Evolutionary conservation across 2,329 filamentous ascomycete species (phyloP).

Genomic region (Beauveria scarabaeidicola): DNA sequence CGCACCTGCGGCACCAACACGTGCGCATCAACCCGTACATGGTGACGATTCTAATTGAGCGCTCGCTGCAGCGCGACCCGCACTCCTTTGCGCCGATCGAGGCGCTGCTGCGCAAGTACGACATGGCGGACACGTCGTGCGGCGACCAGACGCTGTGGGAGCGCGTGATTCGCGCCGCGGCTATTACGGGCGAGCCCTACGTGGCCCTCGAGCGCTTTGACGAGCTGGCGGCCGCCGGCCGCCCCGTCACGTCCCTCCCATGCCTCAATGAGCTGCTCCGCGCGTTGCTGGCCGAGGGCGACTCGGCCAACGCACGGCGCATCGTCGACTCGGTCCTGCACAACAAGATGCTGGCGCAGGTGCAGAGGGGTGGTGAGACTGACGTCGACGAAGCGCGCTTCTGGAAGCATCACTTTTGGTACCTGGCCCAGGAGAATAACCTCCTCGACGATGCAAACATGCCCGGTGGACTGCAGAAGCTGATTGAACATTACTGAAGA

Average conservation of each 20-base stretch:
- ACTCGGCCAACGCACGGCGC: slow-evolving; percentile 21
- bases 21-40: slow-evolving; percentile 54
- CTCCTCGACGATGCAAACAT: slow-evolving; percentile 24
- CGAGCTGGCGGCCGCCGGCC: slow-evolving; percentile 30
- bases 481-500: slow-evolving; percentile 4
- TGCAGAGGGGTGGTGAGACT: slow-evolving; percentile 14
- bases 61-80: slow-evolving; percentile 52
- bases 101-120: slow-evolving; percentile 48
- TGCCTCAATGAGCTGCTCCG: slow-evolving; percentile 36
- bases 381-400: slow-evolving; percentile 22
- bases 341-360: slow-evolving; percentile 18
- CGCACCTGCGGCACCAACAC: slow-evolving; percentile 48
- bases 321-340: slow-evolving; percentile 25
- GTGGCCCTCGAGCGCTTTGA: slow-evolving; percentile 42
- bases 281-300: slow-evolving; percentile 20
- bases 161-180: slow-evolving; percentile 60
- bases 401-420: slow-evolving; percentile 45
- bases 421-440: slow-evolving; percentile 32
- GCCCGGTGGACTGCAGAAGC: slow-evolving; percentile 12
- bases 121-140: slow-evolving; percentile 27
- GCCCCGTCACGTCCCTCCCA: slow-evolving; percentile 33
- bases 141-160: slow-evolving; percentile 62
- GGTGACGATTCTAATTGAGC: slow-evolving; percentile 64
- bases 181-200: slow-evolving; percentile 40
- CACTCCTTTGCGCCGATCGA: slow-evolving; percentile 54